Evolutionary conservation across 768 basidiomycete genomes (phyloP), one percentile per base, ranked within the genome.

Genomic region (Boletus pseudo-olivaceus): DNA sequence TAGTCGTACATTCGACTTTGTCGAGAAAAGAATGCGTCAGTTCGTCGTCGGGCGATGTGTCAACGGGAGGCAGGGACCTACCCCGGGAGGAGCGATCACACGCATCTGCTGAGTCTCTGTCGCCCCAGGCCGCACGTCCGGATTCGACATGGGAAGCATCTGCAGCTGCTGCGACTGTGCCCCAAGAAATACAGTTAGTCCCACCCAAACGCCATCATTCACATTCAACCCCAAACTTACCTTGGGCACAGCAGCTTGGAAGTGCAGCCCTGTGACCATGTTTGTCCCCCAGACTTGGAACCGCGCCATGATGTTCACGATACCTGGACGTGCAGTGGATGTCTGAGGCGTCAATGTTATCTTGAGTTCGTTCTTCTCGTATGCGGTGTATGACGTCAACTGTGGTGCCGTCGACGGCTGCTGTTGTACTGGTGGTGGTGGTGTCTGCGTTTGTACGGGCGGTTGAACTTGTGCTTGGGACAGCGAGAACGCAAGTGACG

Each of bases 191-290:
- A 15, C 27, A 3, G 7, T 58, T 33, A 61, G 33, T 27, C 29
- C 27, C 23, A 23, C 34, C 14, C 20, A 20, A 15, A 15, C 8
- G 19, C 35, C 37, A 19, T 19, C 34, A 5, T n/a, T 30, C 20
- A 27, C 11, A 17, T 34, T 17, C 26, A 17, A 11, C 29, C 33
- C 11, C 7, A 23, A 19, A 50, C 69, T 54, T 56, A 93, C 94
- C 81, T 93, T 96, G 4, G 96, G 96, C 8, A 99, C 96, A 8
- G 96, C 97, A 38, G 94, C 97, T 69, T 98, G 97, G 77, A 99
- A 98, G 65, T 87, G 93, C 44, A 99, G 73, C 1, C 82, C 84
- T 6, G 76, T 76, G 2, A 78, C 84, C 6, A 78, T 49, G 19
- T 73, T 78, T 4, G 67, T 67, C 15, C 83, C 86, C 2, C 80